These are phyloP conservation scores for Coccomyxa sp. DNA, from an alignment of 139 green algal species.

Conservation along the genomic window DNA sequence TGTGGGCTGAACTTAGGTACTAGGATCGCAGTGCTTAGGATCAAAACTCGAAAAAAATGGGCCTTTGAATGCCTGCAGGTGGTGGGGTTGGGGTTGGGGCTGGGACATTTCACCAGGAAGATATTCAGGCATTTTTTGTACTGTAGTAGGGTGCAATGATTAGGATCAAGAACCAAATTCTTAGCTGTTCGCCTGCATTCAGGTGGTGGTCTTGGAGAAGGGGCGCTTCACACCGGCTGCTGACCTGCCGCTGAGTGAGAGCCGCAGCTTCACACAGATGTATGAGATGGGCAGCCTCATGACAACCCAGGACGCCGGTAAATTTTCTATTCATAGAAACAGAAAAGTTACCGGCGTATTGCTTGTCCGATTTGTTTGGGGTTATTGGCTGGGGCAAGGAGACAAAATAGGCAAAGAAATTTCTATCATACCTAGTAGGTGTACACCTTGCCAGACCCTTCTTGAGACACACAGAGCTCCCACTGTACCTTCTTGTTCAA, in stretches of 20 bases:
- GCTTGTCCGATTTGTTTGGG: no score
- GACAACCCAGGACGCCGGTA: not conserved
- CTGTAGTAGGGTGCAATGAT: not conserved
- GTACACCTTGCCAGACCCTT: no score
- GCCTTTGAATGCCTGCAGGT: not conserved
- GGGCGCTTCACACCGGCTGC: slow-evolving; percentile 32
- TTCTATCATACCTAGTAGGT: no score
- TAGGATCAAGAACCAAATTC: not conserved
- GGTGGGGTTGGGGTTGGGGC: not conserved
- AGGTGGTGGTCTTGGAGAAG: slow-evolving; percentile 69
- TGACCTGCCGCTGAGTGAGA: slow-evolving; percentile 27
- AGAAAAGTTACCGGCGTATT: no score
- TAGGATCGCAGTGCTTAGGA: not conserved
- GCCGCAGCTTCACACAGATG: slow-evolving; percentile 31
- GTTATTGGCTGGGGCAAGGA: no score
- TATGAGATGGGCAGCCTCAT: slow-evolving; percentile 51
- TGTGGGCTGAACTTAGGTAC: not conserved
- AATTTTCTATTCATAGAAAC: not conserved
- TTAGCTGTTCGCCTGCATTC: not conserved
- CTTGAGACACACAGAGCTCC: no score
- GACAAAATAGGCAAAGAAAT: no score
- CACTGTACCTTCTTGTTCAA: no score
- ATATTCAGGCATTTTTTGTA: no score
- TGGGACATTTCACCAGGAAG: no score
- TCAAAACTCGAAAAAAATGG: not conserved